Evolutionary conservation across 352 stramenopile species (phyloP).

Genomic region (Pythium graminicola): DNA sequence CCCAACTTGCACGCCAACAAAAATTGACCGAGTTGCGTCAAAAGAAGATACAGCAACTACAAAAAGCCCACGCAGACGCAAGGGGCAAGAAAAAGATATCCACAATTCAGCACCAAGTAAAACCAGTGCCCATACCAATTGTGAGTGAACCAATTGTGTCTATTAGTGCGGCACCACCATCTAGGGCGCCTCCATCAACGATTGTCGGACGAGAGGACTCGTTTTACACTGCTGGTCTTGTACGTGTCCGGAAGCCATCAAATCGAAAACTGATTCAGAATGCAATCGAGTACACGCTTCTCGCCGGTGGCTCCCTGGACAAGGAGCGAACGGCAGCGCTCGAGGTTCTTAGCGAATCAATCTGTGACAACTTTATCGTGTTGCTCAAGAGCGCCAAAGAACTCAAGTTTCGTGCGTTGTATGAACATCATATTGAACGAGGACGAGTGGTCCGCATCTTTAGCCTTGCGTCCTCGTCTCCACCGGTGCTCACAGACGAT

Average conservation of each 20-base stretch:
- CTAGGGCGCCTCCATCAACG: background rate
- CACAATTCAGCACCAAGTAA: too few species aligned
- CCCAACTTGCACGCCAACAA: constrained; percentile 18
- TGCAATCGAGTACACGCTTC: constrained; percentile 68
- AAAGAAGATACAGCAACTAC: constrained; percentile 59
- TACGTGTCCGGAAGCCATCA: constrained; percentile 26
- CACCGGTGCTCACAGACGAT: constrained; percentile 26
- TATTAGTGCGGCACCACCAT: background rate
- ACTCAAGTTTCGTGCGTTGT: constrained; percentile 67
- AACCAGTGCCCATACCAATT: background rate
- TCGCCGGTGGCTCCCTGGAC: constrained; percentile 55
- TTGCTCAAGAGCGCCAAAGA: constrained; percentile 67
- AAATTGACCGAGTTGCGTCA: constrained; percentile 43
- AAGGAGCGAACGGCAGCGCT: constrained; percentile 45
- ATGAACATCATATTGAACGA: constrained; percentile 52
- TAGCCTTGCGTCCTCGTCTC: constrained; percentile 27
- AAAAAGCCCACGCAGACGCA: constrained; percentile 34
- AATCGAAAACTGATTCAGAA: constrained; percentile 76
- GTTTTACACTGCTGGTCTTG: constrained; percentile 18
- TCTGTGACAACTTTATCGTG: constrained; percentile 67
- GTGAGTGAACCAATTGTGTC: too few species aligned
- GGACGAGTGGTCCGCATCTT: constrained; percentile 38
- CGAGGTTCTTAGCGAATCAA: constrained; percentile 34
- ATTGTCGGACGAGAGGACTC: background rate
- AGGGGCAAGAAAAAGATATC: constrained; percentile 28